Evolutionary conservation across 1,284 basidiomycete species (phyloP).

Genomic region (Heliocybe sulcata): DNA sequence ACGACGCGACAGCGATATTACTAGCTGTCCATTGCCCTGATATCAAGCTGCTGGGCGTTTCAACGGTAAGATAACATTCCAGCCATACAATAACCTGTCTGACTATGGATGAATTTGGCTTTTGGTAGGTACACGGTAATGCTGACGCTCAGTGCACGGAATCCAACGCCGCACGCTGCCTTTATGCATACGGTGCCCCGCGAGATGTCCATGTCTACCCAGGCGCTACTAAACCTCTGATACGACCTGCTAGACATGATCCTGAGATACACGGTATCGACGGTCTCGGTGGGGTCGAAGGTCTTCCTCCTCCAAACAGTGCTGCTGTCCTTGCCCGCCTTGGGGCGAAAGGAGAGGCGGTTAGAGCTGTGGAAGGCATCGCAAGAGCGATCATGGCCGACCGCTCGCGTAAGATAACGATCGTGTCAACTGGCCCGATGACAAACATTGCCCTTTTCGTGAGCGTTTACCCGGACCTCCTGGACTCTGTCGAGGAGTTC

Average conservation of each 20-base stretch:
- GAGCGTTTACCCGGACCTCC: conserved; percentile 59
- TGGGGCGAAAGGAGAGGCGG: conserved; percentile 28
- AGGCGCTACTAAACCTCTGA: conserved; percentile 61
- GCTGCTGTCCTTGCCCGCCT: conserved; percentile 42
- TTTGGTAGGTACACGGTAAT: conserved; percentile 71
- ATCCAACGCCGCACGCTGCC: conserved; percentile 66
- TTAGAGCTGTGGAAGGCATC: conserved; percentile 63
- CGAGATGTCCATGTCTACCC: conserved; percentile 51
- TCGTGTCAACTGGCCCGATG: conserved; percentile 75
- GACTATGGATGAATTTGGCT: neutral
- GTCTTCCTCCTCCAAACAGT: conserved; percentile 44
- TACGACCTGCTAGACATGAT: conserved; percentile 28
- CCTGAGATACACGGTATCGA: conserved; percentile 75
- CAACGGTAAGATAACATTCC: conserved; percentile 44
- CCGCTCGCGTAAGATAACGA: conserved; percentile 44
- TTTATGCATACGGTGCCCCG: conserved; percentile 62
- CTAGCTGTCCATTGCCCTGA: conserved; percentile 59
- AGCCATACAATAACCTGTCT: neutral
- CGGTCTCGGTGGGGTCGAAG: conserved; percentile 76
- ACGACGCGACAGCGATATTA: conserved; percentile 78
- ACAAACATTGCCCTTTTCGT: conserved; percentile 82
- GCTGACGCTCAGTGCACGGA: conserved; percentile 54
- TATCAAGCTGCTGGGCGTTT: conserved; percentile 69
- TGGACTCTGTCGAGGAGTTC: conserved; percentile 66
- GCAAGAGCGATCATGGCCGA: conserved; percentile 46